Base-by-base conservation (phyloP, 768 basidiomycete species). In the Xerocomellus intermedius region DNA sequence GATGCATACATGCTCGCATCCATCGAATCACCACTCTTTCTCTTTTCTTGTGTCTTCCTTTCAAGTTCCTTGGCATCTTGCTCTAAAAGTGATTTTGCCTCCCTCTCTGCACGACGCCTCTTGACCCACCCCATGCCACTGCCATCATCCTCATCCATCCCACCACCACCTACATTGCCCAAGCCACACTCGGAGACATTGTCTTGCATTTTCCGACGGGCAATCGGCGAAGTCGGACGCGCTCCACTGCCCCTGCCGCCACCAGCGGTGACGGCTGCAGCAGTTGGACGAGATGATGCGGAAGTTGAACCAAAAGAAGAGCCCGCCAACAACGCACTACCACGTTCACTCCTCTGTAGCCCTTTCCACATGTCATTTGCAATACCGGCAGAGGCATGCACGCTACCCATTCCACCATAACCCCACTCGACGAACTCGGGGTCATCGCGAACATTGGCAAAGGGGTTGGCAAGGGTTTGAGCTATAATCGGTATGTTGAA, bases 341-440 rank as follows among this genome's bases (percentile, higher is more conserved):
- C 70, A 7, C 64, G 65, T 26, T 64, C 66, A 4, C 62, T 62
- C 42, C 60, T 53, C 36, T 71, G 67, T 1, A 72, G 4, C 0
- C 63, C 67, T 30, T 57, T 67, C 65, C 68, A 69, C 45, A 64
- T 60, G 22, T 69, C 66, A 32, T 65, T 69, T 19, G 63, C 69
- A 30, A 66, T 56, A 10, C 61, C 71, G 5, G 48, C 62, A 16
- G 69, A 65, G 22, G 63, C 64, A 3, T 64, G 47, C 1, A 77
- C 77, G 35, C 79, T 81, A 26, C 92, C 92, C 86, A 93, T 87
- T 3, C 89, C 89, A 32, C 89, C 89, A 54, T 88, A 90, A 0
- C 93, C 93, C 93, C 93, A 95, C 70, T 95, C 93, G 16, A 93
- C 90, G 61, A 95, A 95, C 66, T 87, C 87, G 32, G 88, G 87